phyloP scores from a whole-genome alignment of 2,329 filamentous ascomycete species.

The Remersonia thermophila region DNA sequence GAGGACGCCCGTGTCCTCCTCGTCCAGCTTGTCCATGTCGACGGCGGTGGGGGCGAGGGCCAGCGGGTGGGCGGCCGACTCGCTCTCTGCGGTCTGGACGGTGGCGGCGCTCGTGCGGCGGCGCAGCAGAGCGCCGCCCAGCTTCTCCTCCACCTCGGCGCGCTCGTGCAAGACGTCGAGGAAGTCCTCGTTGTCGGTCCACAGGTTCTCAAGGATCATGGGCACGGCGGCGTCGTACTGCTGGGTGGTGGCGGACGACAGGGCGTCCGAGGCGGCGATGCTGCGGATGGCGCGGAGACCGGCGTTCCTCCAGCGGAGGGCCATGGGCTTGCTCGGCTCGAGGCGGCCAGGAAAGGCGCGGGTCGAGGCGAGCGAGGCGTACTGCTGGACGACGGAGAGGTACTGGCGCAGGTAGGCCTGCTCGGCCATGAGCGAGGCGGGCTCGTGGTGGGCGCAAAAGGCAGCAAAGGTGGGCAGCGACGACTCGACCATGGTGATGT shows the following conservation, averaged over 20 bases:
- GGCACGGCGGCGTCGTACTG: conserved; percentile 72
- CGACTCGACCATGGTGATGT: conserved; percentile 87
- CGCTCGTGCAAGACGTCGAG: conserved; percentile 56
- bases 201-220: conserved; percentile 76
- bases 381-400: conserved; percentile 66
- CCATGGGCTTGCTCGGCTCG: conserved; percentile 55
- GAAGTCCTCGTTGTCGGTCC: conserved; percentile 59
- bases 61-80: conserved; percentile 53
- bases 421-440: conserved; percentile 72
- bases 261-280: conserved; percentile 65
- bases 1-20: conserved; percentile 75
- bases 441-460: conserved; percentile 82
- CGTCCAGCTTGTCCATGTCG: conserved; percentile 79
- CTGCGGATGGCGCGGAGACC: conserved; percentile 70
- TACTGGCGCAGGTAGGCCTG: conserved; percentile 73
- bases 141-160: conserved; percentile 54
- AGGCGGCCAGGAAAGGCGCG: conserved; percentile 39
- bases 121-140: conserved; percentile 47
- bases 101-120: conserved; percentile 71
- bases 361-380: conserved; percentile 67
- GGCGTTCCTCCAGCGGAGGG: conserved; percentile 64
- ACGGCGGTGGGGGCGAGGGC: conserved; percentile 70
- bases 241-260: conserved; percentile 61
- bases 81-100: conserved; percentile 57
- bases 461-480: conserved; percentile 76